Percentiles rank a stretch among this genome's conserved stretches.
phyloP scores from a whole-genome alignment of 345 rosid genomes.

The Moricandia moricandioides region DNA sequence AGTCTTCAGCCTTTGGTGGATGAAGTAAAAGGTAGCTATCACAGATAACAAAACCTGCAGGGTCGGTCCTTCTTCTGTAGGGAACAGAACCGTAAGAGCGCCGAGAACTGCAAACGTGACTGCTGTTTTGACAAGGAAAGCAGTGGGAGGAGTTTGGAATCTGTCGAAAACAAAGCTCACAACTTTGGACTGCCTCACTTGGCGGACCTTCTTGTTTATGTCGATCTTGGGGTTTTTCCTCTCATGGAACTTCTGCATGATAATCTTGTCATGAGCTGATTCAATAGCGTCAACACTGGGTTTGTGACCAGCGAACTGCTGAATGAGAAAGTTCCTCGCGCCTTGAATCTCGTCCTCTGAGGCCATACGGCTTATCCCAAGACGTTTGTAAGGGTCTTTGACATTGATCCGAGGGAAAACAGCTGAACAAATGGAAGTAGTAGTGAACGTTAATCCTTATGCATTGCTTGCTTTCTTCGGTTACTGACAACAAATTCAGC shows the following conservation, averaged over 20 bases:
- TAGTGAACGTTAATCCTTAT: not conserved
- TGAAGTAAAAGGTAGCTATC: not conserved
- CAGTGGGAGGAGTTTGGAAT: not conserved
- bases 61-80: not conserved
- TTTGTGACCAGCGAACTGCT: slow-evolving; percentile 76
- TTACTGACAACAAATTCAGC: not conserved
- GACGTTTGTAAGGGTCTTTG: slow-evolving; percentile 80
- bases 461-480: not conserved
- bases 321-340: slow-evolving; percentile 83
- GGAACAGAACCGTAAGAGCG: not conserved
- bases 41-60: not conserved
- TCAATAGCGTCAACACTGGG: slow-evolving; percentile 96
- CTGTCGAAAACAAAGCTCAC: not conserved
- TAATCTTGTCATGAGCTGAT: slow-evolving; percentile 87
- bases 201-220: not conserved
- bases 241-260: slow-evolving; percentile 90
- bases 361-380: slow-evolving; percentile 89
- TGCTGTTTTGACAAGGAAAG: not conserved
- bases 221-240: slow-evolving; percentile 43
- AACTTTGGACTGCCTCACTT: not conserved
- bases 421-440: slow-evolving; percentile 44
- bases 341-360: slow-evolving; percentile 93
- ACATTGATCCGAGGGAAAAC: slow-evolving; percentile 83
- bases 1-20: not conserved
- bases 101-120: not conserved